Evolutionary conservation across 352 stramenopile genomes (phyloP), one percentile per base, ranked within the genome.

Genomic region (Blastocystis sp.): DNA sequence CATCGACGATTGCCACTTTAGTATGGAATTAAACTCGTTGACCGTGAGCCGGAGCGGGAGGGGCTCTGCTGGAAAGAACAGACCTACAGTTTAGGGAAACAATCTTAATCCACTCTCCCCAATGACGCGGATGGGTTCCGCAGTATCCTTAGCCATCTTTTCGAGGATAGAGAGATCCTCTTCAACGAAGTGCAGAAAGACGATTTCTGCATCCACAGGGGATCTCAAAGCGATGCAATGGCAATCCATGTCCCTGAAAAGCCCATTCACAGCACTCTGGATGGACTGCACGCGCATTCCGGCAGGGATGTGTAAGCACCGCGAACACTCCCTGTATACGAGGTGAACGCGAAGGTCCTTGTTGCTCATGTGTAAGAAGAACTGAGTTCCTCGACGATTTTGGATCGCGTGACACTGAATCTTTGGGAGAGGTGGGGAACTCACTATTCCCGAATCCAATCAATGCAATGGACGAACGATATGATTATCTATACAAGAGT

Each of bases 401-500:
- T 34, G 28, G 28, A 34, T 34, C 28, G 28, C 4, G 28, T 66
- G 10, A 66, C 4, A 14, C 40, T 40, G 61, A 66, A 40, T 66
- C 61, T n/a, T 40, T 66, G 7, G 4, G 4, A 34, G 4, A 34
- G 14, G 7, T 40, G 61, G 61, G 14, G n/a, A 66, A 7, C 61
- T 34, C 61, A 66, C 28, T 17, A 40, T 66, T 5, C 4, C 40
- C 61, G 10, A 66, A 34, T 34, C 61, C 14, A 66, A 66, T 40
- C 4, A 14, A 66, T 66, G 23, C 7, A 79, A 84, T 88, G 64
- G 93, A 95, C 53, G 91, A 93, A 89, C 91, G 92, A 88, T 94
- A 94, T 87, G 92, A 94, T 89, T 93, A 93, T 86, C 88, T 93
- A 60, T 94, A 93, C 89, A 94, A 94, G 86, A 89, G 92, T 45